Conservation (phyloP, 768 basidiomycete genomes). For the Coprinopsis marcescibilis region DNA sequence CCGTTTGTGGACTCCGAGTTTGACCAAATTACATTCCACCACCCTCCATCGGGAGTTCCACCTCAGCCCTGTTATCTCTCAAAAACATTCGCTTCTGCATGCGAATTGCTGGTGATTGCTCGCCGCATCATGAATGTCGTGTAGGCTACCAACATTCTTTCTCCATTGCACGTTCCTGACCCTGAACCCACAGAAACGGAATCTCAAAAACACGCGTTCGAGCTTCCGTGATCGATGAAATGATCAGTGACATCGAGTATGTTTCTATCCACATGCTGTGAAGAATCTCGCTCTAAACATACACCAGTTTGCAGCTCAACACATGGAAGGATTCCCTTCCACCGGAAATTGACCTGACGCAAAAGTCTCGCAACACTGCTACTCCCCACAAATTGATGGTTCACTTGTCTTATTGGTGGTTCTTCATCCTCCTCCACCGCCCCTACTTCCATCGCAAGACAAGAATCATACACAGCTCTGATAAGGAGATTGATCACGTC, state of each 20-base stretch:
- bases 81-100: slow-evolving; percentile 45
- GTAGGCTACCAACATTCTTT: slow-evolving; percentile 38
- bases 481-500: slow-evolving; percentile 43
- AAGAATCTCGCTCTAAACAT: neutral
- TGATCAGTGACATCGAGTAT: slow-evolving; percentile 51
- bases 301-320: slow-evolving; percentile 37
- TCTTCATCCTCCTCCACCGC: slow-evolving; percentile 54
- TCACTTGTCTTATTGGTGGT: slow-evolving; percentile 53
- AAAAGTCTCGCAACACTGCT: slow-evolving; percentile 39
- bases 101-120: slow-evolving; percentile 43
- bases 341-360: slow-evolving; percentile 45
- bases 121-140: slow-evolving; percentile 50
- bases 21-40: slow-evolving; percentile 42
- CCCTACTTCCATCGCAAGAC: slow-evolving; percentile 45
- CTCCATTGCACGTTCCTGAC: neutral
- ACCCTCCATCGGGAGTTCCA: slow-evolving; percentile 33
- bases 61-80: slow-evolving; percentile 37
- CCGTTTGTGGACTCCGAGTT: slow-evolving; percentile 46
- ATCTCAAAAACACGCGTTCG: slow-evolving; percentile 34
- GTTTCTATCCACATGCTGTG: slow-evolving; percentile 15
- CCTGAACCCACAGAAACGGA: slow-evolving; percentile 30
- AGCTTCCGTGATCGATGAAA: slow-evolving; percentile 36
- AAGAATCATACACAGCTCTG: slow-evolving; percentile 30
- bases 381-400: slow-evolving; percentile 52
- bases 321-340: slow-evolving; percentile 41